phyloP scores from a whole-genome alignment of 805 yeast species.

The Hanseniaspora guilliermondii region DNA sequence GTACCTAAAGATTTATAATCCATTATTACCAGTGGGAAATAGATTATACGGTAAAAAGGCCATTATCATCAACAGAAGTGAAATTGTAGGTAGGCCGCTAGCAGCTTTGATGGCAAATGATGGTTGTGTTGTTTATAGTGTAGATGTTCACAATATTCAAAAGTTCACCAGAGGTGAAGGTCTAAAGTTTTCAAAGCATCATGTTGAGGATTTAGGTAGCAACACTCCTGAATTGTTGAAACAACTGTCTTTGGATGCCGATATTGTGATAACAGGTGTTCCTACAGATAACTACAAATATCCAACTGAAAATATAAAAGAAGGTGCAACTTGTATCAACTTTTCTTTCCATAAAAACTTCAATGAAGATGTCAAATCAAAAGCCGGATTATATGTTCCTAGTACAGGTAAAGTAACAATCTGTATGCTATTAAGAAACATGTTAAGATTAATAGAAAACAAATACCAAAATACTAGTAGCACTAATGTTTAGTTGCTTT shows the following conservation, averaged over 20 bases:
- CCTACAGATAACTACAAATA: constrained; percentile 76
- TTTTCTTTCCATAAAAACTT: constrained; percentile 85
- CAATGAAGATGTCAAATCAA: constrained; percentile 63
- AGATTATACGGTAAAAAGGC: constrained; percentile 85
- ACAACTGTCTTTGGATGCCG: constrained; percentile 60
- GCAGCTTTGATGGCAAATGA: constrained; percentile 94
- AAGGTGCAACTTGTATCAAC: constrained; percentile 85
- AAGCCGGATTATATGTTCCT: constrained; percentile 88
- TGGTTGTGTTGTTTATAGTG: constrained; percentile 92
- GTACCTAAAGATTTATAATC: constrained; percentile 76
- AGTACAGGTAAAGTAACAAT: constrained; percentile 94
- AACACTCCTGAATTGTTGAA: constrained; percentile 36
- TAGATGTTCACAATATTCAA: constrained; percentile 76
- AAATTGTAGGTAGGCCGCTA: constrained; percentile 92
- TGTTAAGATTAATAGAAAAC: constrained; percentile 70
- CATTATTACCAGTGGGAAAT: constrained; percentile 74
- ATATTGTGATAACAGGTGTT: constrained; percentile 92
- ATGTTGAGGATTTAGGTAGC: constrained; percentile 48
- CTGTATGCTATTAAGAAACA: constrained; percentile 81
- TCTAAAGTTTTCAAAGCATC: constrained; percentile 65
- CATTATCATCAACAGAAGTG: constrained; percentile 83
- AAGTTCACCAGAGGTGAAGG: constrained; percentile 92
- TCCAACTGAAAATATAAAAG: constrained; percentile 63
- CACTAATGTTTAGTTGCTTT: not conserved
- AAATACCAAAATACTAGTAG: constrained; percentile 16